Evolutionary conservation across 805 yeast species (phyloP).

Genomic region (Sugiyamaella chiloensis): DNA sequence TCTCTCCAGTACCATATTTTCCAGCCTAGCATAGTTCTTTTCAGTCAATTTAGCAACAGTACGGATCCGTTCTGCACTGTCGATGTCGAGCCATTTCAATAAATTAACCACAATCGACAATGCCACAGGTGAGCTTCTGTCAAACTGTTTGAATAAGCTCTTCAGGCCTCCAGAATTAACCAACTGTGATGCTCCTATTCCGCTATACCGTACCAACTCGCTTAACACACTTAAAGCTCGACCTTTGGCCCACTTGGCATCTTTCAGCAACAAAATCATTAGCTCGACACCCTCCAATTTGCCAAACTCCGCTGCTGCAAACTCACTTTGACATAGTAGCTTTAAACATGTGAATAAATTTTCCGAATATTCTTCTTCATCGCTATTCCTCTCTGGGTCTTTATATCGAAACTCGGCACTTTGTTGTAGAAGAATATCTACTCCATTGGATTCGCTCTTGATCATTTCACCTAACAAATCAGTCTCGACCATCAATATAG

Average conservation of each 20-base stretch:
- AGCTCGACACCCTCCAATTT: constrained; percentile 24
- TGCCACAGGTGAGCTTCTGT: not conserved
- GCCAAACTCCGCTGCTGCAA: constrained; percentile 12
- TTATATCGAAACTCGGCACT: constrained; percentile 10
- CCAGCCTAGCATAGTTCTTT: not conserved
- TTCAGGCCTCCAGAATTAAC: constrained; percentile 18
- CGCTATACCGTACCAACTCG: constrained; percentile 3
- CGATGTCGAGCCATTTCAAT: constrained; percentile 19
- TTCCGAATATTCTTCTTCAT: constrained; percentile 17
- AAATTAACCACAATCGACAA: constrained; percentile 13
- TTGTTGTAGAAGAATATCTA: constrained; percentile 12
- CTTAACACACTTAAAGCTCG: constrained; percentile 15
- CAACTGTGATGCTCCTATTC: constrained; percentile 9
- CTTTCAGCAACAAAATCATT: constrained; percentile 16
- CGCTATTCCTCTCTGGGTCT: constrained; percentile 10
- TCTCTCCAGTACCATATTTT: not conserved
- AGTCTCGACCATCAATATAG: not conserved
- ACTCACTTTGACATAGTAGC: constrained; percentile 1
- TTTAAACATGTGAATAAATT: constrained; percentile 11
- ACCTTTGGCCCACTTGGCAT: constrained; percentile 9
- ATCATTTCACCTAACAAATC: not conserved
- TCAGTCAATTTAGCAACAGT: constrained; percentile 12
- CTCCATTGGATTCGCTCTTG: not conserved
- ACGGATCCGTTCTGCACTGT: constrained; percentile 14
- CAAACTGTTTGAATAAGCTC: constrained; percentile 14